Conservation (phyloP, 2,329 filamentous ascomycete genomes). For the Botrytis sinoallii region DNA sequence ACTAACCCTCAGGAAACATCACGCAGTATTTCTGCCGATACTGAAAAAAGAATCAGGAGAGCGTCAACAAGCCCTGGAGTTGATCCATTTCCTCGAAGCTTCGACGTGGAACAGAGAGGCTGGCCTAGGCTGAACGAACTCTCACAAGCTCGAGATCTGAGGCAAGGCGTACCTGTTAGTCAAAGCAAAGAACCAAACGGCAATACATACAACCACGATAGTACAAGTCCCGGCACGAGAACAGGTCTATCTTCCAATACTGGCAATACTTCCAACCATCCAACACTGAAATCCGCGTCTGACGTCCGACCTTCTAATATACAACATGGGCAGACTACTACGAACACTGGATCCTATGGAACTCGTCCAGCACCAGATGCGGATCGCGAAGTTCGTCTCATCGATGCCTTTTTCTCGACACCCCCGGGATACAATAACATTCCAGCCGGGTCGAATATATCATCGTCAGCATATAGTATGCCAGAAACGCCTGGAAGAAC, state of each 20-base stretch:
- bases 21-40: background rate
- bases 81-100: conserved; percentile 13
- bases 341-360: conserved; percentile 49
- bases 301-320: conserved; percentile 38
- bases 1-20: background rate
- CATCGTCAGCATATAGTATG: conserved; percentile 41
- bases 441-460: conserved; percentile 25
- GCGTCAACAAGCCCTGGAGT: conserved; percentile 15
- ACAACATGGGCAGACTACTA: conserved; percentile 34
- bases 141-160: background rate
- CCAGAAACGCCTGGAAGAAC: conserved; percentile 33
- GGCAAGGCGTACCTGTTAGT: background rate
- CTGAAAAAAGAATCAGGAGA: background rate
- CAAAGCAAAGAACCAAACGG: conserved; percentile 13
- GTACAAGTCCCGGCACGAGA: conserved; percentile 41
- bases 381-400: conserved; percentile 30
- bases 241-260: conserved; percentile 31
- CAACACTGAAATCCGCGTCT: conserved; percentile 56
- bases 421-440: conserved; percentile 28
- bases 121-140: conserved; percentile 26
- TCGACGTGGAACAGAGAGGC: conserved; percentile 20
- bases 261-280: conserved; percentile 45
- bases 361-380: conserved; percentile 46
- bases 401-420: conserved; percentile 34
- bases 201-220: conserved; percentile 29